Evolutionary conservation across 352 stramenopile species (phyloP).

Genomic region (Phytophthora chlamydospora): DNA sequence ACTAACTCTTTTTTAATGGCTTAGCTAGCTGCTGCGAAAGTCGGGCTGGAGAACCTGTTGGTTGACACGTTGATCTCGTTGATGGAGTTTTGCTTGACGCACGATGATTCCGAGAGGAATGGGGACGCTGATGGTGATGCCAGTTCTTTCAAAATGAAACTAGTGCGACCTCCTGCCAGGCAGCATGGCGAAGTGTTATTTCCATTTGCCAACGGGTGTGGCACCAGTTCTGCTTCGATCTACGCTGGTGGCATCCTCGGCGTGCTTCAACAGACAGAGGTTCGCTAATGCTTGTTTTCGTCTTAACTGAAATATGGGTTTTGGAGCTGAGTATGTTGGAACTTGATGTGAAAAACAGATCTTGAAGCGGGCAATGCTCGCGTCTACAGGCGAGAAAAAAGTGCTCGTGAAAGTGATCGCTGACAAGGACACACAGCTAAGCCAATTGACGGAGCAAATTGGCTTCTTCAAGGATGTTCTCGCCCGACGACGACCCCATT

Average conservation of each 20-base stretch:
- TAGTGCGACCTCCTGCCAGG: slow-evolving; percentile 15
- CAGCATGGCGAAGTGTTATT: slow-evolving; percentile 15
- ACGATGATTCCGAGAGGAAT: slow-evolving; percentile 7
- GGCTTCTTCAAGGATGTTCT: slow-evolving; percentile 70
- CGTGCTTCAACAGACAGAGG: slow-evolving; percentile 59
- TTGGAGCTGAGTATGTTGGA: slow-evolving; percentile 1
- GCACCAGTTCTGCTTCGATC: slow-evolving; percentile 43
- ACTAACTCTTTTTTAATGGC: slow-evolving; percentile 12
- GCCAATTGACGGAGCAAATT: slow-evolving; percentile 52
- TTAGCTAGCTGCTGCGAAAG: slow-evolving; percentile 41
- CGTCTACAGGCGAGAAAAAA: slow-evolving; percentile 46
- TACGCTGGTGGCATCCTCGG: slow-evolving; percentile 52
- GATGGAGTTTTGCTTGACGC: slow-evolving; percentile 28
- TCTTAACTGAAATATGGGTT: neutral
- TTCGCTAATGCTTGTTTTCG: slow-evolving; percentile 12
- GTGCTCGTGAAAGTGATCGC: slow-evolving; percentile 33
- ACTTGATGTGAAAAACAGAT: slow-evolving; percentile 22
- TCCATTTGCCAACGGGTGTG: slow-evolving; percentile 46
- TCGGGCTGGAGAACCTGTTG: slow-evolving; percentile 42
- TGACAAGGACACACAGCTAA: slow-evolving; percentile 41
- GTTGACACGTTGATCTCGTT: slow-evolving; percentile 30
- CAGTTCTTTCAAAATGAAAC: slow-evolving; percentile 11
- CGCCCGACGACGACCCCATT: slow-evolving; percentile 32
- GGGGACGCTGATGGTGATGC: neutral
- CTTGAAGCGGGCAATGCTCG: slow-evolving; percentile 47